Evolutionary conservation across 176 grass and related monocot species (phyloP).

Genomic region (Lolium rigidum): DNA sequence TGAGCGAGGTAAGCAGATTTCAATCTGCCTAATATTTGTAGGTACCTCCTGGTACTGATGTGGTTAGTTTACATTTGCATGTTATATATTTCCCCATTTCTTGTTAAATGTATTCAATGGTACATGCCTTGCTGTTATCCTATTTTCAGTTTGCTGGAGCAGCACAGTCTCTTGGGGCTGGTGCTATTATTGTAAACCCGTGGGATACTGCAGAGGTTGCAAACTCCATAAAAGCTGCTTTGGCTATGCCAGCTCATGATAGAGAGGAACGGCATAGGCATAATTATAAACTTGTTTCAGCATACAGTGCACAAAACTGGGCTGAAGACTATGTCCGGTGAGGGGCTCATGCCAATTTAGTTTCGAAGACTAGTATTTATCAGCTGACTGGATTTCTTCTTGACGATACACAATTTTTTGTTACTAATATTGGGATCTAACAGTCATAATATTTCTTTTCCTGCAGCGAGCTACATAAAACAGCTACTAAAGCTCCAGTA

Average conservation of each 20-base stretch:
- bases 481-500: slow-evolving; percentile 67
- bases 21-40: background rate
- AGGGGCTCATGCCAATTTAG: slow-evolving; percentile 26
- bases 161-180: slow-evolving; percentile 88
- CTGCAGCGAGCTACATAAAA: slow-evolving; percentile 80
- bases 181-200: slow-evolving; percentile 90
- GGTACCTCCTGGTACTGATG: background rate
- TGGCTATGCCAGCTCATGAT: slow-evolving; percentile 66
- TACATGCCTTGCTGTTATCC: slow-evolving; percentile 31
- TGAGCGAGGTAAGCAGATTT: slow-evolving; percentile 78
- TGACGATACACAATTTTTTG: slow-evolving; percentile 18
- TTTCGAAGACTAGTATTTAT: background rate
- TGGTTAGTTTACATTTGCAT: background rate
- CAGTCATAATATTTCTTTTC: slow-evolving; percentile 27
- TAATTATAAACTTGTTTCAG: slow-evolving; percentile 85
- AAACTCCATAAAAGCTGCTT: slow-evolving; percentile 55
- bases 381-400: background rate
- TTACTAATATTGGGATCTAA: background rate
- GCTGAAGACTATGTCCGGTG: slow-evolving; percentile 86
- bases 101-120: background rate
- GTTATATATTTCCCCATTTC: background rate
- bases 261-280: slow-evolving; percentile 88
- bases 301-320: slow-evolving; percentile 94
- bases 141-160: slow-evolving; percentile 92
- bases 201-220: slow-evolving; percentile 91